These are phyloP conservation scores for Strombidium stylifer DNA, from an alignment of 73 alveolate species.

Conservation along the genomic window DNA sequence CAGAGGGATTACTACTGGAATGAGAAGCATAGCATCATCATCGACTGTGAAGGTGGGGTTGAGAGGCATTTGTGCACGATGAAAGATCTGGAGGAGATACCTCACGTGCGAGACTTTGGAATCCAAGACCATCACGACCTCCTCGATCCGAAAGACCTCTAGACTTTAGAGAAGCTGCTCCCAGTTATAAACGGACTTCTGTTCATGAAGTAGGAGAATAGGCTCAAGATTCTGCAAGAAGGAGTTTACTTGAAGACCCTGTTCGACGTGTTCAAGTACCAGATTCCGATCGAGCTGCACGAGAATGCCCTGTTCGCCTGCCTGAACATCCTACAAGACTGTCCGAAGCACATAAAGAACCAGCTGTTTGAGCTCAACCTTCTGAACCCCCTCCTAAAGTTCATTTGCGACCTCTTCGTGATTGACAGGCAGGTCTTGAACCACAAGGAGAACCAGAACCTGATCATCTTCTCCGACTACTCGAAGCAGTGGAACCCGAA, in stretches of 20 bases:
- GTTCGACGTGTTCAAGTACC: slow-evolving; percentile 15
- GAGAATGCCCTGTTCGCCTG: slow-evolving; percentile 41
- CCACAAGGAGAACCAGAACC: no score
- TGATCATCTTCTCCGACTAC: no score
- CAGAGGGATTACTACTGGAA: slow-evolving; percentile 1
- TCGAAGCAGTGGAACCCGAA: no score
- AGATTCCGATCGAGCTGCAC: slow-evolving; percentile 35
- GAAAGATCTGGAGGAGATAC: background rate
- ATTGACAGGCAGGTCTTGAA: no score
- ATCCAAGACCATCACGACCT: slow-evolving; percentile 15
- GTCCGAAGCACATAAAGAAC: slow-evolving; percentile 24
- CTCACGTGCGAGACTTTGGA: slow-evolving; percentile 18
- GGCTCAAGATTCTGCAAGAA: background rate
- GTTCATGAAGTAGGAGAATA: slow-evolving; percentile 6
- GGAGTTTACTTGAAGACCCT: background rate
- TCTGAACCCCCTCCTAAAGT: no score
- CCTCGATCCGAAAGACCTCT: background rate
- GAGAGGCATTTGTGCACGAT: slow-evolving; percentile 48
- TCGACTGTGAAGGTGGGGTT: slow-evolving; percentile 8
- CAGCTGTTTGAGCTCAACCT: slow-evolving; percentile 3
- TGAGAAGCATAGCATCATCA: slow-evolving; percentile 1
- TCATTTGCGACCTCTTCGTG: no score
- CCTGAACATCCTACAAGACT: slow-evolving; percentile 5
- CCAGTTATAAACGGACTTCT: slow-evolving; percentile 48
- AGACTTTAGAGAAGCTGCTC: slow-evolving; percentile 34